Percentiles rank a stretch among this genome's conserved stretches.
Conservation (phyloP, 352 stramenopile species). For the Globisporangium paddicum region DNA sequence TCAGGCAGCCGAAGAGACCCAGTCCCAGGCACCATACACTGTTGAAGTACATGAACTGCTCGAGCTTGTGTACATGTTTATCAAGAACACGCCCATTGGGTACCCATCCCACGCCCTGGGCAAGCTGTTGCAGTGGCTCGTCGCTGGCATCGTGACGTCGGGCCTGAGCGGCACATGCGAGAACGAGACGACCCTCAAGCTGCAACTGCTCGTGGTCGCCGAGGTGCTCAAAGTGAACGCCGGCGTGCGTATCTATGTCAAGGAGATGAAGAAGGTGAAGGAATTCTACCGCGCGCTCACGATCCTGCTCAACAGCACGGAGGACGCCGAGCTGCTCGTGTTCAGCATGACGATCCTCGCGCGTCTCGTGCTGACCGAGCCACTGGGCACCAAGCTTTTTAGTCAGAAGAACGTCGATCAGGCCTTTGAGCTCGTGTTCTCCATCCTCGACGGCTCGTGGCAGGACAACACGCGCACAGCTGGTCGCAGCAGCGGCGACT, state of each 20-base stretch:
- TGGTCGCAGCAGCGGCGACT: conserved; percentile 7
- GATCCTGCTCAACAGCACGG: conserved; percentile 76
- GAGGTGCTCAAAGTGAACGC: conserved; percentile 69
- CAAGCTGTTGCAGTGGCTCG: conserved; percentile 66
- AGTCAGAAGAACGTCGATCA: conserved; percentile 79
- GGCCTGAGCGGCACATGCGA: conserved; percentile 39
- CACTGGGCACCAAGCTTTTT: conserved; percentile 77
- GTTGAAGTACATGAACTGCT: conserved; percentile 24
- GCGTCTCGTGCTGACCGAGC: conserved; percentile 62
- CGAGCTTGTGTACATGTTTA: conserved; percentile 58
- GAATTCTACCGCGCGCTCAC: conserved; percentile 78
- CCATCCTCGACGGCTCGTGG: conserved; percentile 57
- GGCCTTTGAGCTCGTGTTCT: conserved; percentile 66
- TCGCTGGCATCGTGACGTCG: conserved; percentile 35
- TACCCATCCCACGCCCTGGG: conserved; percentile 70
- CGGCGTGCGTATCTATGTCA: conserved; percentile 68
- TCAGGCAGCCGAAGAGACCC: conserved; percentile 9
- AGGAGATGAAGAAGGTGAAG: conserved; percentile 77
- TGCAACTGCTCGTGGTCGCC: conserved; percentile 62
- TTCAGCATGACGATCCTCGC: conserved; percentile 76
- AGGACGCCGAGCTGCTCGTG: conserved; percentile 69
- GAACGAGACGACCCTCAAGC: conserved; percentile 46
- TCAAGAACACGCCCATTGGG: conserved; percentile 42
- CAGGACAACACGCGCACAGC: conserved; percentile 18
- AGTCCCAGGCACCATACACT: conserved; percentile 19